These are phyloP conservation scores for Orbilia quercus DNA, from an alignment of 2,329 filamentous ascomycete species.

Conservation along the genomic window DNA sequence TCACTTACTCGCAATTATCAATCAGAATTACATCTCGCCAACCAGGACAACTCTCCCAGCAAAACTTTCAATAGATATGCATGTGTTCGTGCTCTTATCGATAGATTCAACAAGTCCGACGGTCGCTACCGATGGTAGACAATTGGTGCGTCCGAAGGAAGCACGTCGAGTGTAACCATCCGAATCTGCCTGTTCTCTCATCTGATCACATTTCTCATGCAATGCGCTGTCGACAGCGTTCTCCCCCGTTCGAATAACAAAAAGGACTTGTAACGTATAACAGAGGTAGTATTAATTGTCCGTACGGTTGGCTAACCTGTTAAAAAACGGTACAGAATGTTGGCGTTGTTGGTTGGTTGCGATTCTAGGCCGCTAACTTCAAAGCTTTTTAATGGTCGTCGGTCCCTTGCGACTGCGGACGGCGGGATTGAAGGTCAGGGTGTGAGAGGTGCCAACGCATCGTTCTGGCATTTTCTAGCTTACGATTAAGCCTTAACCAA, in stretches of 20 bases:
- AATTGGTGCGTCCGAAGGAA: no score
- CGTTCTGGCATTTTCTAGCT: constrained; percentile 10
- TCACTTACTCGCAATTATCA: no score
- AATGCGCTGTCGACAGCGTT: constrained; percentile 26
- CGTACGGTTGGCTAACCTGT: background rate
- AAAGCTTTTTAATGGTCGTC: background rate
- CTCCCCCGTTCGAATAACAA: background rate
- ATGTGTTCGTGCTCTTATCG: background rate
- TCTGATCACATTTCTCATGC: constrained; percentile 43
- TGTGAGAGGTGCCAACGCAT: constrained; percentile 53
- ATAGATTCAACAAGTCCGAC: background rate
- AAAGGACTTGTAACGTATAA: constrained; percentile 2
- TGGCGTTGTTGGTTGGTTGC: no score
- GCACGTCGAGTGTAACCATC: background rate
- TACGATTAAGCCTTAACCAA: background rate
- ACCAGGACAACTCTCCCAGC: no score
- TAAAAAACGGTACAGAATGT: background rate
- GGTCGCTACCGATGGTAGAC: background rate
- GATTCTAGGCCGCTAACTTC: no score
- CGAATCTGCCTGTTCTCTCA: constrained; percentile 3
- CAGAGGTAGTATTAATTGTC: constrained; percentile 35
- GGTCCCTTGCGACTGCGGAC: no score
- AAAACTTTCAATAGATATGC: no score
- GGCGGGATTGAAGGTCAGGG: constrained; percentile 1
- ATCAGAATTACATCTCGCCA: no score